phyloP scores from a whole-genome alignment of 2,329 filamentous ascomycete species.

The Blumeria graminis region DNA sequence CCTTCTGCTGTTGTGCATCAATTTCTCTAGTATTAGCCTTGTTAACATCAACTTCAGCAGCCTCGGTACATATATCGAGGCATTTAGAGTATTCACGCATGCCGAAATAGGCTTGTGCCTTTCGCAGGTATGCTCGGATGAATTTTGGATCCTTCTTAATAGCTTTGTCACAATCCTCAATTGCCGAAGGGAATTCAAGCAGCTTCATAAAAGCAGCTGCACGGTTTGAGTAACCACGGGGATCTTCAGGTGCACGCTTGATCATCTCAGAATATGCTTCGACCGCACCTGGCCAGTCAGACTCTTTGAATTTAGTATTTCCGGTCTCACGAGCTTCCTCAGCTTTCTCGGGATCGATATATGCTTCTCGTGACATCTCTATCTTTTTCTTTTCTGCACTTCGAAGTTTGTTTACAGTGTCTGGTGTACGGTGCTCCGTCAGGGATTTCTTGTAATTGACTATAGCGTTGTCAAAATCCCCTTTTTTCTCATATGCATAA shows the following conservation, averaged over 20 bases:
- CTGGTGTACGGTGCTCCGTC: conserved; percentile 88
- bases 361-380: conserved; percentile 50
- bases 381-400: conserved; percentile 70
- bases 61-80: conserved; percentile 69
- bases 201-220: conserved; percentile 93
- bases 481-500: conserved; percentile 74
- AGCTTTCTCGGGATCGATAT: conserved; percentile 75
- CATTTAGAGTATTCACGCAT: conserved; percentile 98
- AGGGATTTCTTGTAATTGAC: conserved; percentile 82
- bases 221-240: conserved; percentile 89
- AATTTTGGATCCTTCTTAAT: conserved; percentile 82
- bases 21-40: conserved; percentile 78
- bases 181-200: conserved; percentile 78
- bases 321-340: conserved; percentile 88
- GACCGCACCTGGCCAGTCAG: conserved; percentile 84
- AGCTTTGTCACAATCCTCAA: conserved; percentile 76
- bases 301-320: conserved; percentile 92
- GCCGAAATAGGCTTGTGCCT: conserved; percentile 82
- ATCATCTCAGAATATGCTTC: conserved; percentile 91
- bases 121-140: conserved; percentile 87
- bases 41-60: conserved; percentile 46
- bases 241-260: conserved; percentile 80
- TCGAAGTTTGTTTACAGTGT: conserved; percentile 79
- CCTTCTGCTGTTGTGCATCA: conserved; percentile 83
- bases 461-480: conserved; percentile 56